phyloP scores from a whole-genome alignment of 2,329 filamentous ascomycete genomes.

The Aspergillaceae sp. region DNA sequence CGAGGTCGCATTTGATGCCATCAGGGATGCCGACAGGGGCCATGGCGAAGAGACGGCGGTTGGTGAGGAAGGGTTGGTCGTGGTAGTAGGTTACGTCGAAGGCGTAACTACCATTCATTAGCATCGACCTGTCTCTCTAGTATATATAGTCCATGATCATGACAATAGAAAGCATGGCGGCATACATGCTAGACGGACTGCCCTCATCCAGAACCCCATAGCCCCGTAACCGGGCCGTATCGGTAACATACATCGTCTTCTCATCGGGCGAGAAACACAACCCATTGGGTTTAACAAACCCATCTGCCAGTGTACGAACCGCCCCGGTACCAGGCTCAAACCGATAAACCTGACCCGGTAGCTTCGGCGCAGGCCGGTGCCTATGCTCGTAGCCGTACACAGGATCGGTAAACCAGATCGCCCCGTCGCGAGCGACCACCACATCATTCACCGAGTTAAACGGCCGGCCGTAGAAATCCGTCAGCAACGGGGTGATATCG shows the following conservation, averaged over 20 bases:
- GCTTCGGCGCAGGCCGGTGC: slow-evolving; percentile 23
- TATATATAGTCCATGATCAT: no score
- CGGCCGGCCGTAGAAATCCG: slow-evolving; percentile 27
- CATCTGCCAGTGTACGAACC: slow-evolving; percentile 31
- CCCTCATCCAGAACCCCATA: slow-evolving; percentile 11
- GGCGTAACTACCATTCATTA: slow-evolving; percentile 30
- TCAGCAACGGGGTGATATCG: slow-evolving; percentile 16
- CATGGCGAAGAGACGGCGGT: slow-evolving; percentile 46
- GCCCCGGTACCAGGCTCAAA: slow-evolving; percentile 27
- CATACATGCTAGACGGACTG: slow-evolving; percentile 19
- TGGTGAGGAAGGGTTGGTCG: slow-evolving; percentile 35
- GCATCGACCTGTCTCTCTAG: neutral
- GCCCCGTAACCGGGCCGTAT: slow-evolving; percentile 26
- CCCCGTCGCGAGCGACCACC: slow-evolving; percentile 24
- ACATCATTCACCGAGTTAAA: slow-evolving; percentile 36
- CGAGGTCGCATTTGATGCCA: slow-evolving; percentile 41
- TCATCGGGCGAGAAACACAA: slow-evolving; percentile 36
- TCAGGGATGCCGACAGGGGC: slow-evolving; percentile 39
- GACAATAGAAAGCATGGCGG: slow-evolving; percentile 1
- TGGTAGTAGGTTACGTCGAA: slow-evolving; percentile 37
- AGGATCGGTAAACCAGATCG: slow-evolving; percentile 34
- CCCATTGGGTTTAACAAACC: slow-evolving; percentile 35
- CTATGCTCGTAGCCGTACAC: slow-evolving; percentile 29
- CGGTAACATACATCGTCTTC: slow-evolving; percentile 32
- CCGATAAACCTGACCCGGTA: slow-evolving; percentile 33